Conservation (phyloP, 768 basidiomycete genomes). For the Suillus cothurnatus region DNA sequence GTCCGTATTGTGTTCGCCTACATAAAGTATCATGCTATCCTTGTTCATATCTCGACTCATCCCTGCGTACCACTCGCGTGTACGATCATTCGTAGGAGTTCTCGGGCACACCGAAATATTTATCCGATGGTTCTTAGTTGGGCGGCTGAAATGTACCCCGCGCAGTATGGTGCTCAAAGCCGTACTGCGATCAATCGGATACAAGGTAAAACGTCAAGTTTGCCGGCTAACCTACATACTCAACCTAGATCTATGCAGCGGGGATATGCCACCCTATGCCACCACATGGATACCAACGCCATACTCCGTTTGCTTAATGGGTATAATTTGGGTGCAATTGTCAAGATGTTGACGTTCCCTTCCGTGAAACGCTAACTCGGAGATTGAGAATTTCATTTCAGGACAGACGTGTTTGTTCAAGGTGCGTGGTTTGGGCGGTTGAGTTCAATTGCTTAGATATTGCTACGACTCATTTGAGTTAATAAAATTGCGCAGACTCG, state of each 20-base stretch:
- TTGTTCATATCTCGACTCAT: neutral
- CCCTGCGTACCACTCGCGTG: neutral
- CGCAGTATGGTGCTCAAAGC: neutral
- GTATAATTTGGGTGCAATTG: neutral
- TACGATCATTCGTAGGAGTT: neutral
- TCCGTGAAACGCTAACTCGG: neutral
- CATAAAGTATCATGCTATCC: neutral
- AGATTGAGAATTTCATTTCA: neutral
- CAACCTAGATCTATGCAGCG: neutral
- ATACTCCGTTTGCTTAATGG: neutral
- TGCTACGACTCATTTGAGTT: neutral
- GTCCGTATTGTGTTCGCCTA: neutral
- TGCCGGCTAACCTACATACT: neutral
- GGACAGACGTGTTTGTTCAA: neutral
- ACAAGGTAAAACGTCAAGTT: neutral
- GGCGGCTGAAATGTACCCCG: neutral
- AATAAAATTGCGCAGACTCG: neutral
- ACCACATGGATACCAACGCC: neutral
- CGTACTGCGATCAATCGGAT: neutral
- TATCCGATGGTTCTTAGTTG: neutral
- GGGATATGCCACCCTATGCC: neutral
- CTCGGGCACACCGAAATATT: neutral
- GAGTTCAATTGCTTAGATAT: neutral
- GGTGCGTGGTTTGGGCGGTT: neutral
- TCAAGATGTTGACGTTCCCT: neutral